phyloP scores from a whole-genome alignment of 208 protist species.

The Crithidia expoeki region DNA sequence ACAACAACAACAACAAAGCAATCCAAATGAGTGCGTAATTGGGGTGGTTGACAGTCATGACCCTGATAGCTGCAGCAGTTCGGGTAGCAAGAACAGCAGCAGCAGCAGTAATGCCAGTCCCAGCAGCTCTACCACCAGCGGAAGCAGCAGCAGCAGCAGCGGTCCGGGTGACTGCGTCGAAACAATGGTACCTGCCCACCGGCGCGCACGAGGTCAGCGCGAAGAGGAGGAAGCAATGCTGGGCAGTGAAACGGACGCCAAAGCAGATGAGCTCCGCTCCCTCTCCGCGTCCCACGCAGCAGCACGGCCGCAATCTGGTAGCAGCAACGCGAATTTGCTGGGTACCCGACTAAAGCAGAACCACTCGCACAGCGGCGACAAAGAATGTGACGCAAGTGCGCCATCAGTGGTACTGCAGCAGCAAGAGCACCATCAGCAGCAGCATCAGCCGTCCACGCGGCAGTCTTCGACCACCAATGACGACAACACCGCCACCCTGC shows the following conservation, averaged over 20 bases:
- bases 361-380: background rate
- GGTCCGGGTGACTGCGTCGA: background rate
- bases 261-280: background rate
- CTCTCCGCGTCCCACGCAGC: background rate
- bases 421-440: background rate
- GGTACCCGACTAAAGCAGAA: background rate
- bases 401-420: background rate
- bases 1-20: background rate
- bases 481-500: background rate
- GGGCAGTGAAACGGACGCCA: background rate
- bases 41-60: background rate
- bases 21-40: background rate
- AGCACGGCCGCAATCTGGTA: background rate
- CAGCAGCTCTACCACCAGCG: background rate
- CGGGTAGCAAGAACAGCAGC: background rate
- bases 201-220: background rate
- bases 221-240: conserved; percentile 2
- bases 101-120: background rate
- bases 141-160: background rate
- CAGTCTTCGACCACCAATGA: too few relatives aligned
- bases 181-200: background rate
- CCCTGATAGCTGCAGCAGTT: background rate
- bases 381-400: background rate
- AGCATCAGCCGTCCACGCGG: too few relatives aligned
- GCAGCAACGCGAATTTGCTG: background rate